A percentile compares a stretch with the other conserved stretches of the same genome.
These are phyloP conservation scores for Trichoderma sp. DNA, from an alignment of 2,329 filamentous ascomycete genomes.

Conservation along the genomic window DNA sequence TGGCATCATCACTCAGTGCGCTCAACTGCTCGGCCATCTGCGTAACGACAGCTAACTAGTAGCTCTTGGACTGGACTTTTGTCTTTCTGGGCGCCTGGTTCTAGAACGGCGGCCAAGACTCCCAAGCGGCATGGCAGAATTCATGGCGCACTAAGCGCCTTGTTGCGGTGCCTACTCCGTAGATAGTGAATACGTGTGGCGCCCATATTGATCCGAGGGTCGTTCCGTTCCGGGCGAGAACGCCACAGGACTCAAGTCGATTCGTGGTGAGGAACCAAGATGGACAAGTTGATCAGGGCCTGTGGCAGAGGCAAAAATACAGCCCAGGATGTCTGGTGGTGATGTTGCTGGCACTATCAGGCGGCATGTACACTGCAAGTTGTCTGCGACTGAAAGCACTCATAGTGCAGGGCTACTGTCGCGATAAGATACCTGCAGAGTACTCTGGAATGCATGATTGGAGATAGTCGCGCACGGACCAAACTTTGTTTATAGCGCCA, in stretches of 20 bases:
- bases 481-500: background rate
- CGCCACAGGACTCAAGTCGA: background rate
- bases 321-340: background rate
- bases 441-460: background rate
- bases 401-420: background rate
- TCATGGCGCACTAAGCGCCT: background rate
- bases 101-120: background rate
- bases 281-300: background rate
- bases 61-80: background rate
- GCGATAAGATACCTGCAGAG: background rate
- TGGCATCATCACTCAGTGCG: background rate
- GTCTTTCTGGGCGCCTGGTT: background rate
- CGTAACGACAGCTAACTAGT: background rate
- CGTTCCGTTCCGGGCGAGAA: background rate
- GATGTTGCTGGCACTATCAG: background rate
- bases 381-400: background rate
- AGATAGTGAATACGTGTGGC: background rate
- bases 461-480: slow-evolving; percentile 2
- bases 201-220: background rate
- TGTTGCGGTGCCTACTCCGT: background rate
- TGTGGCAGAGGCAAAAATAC: background rate
- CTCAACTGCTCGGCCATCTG: background rate
- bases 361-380: background rate
- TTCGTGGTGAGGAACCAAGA: background rate
- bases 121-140: background rate